Conservation (phyloP, 2,329 filamentous ascomycete genomes). For the Colletotrichum tropicicola region DNA sequence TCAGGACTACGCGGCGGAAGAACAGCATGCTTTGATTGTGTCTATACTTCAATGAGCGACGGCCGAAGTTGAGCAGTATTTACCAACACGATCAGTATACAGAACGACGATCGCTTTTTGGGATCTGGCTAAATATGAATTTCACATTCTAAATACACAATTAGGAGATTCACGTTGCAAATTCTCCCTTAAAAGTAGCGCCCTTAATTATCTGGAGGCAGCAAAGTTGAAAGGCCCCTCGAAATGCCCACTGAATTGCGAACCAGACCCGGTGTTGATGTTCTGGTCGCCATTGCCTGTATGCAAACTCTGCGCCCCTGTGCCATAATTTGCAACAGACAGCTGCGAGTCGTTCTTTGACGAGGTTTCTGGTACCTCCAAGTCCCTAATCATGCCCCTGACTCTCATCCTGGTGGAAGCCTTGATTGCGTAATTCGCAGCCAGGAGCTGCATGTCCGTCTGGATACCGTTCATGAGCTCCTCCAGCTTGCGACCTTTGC, state of each 20-base stretch:
- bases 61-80: not conserved
- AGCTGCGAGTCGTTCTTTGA: not conserved
- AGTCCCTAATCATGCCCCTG: not conserved
- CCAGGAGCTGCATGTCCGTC: conserved; percentile 36
- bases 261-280: not conserved
- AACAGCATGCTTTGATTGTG: not conserved
- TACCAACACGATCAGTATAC: too few species aligned
- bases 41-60: not conserved
- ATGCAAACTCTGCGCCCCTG: not conserved
- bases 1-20: not conserved
- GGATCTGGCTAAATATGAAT: too few species aligned
- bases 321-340: not conserved
- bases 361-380: not conserved
- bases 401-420: conserved; percentile 3
- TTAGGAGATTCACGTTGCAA: too few species aligned
- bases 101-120: too few species aligned
- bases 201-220: not conserved
- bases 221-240: not conserved
- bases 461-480: conserved; percentile 38
- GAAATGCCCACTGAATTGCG: not conserved
- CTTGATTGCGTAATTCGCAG: conserved; percentile 16
- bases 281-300: not conserved
- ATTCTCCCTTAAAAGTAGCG: too few species aligned
- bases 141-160: too few species aligned
- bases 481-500: conserved; percentile 36